Percentiles rank a stretch among this genome's conserved stretches.
Evolutionary conservation across 1,284 basidiomycete genomes (phyloP).

Genomic region (Abortiporus biennis): DNA sequence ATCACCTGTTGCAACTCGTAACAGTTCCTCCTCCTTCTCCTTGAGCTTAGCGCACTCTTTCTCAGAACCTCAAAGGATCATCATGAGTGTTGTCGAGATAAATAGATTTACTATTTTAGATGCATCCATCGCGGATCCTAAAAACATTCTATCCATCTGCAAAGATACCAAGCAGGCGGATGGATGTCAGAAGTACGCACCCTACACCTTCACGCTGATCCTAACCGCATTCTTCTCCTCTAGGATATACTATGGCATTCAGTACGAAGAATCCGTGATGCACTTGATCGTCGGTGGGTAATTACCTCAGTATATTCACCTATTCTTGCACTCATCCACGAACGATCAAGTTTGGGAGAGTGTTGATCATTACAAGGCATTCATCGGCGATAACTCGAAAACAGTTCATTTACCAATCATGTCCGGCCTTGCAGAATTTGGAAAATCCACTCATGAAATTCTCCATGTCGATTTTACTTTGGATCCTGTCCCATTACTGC

Average conservation of each 20-base stretch:
- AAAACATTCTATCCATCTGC: too few species aligned
- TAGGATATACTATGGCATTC: neutral
- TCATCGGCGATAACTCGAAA: neutral
- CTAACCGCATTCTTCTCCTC: too few species aligned
- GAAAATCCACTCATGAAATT: neutral
- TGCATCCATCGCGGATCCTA: too few species aligned
- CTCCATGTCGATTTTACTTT: neutral
- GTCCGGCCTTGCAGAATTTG: neutral
- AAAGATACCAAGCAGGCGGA: too few species aligned
- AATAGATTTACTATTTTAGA: too few species aligned
- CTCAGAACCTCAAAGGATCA: too few species aligned
- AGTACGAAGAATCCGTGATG: neutral
- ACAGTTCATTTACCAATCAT: neutral
- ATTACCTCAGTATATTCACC: neutral
- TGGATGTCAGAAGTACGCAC: too few species aligned
- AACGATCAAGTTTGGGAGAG: neutral
- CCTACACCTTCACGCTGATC: too few species aligned
- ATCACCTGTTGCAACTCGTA: too few species aligned
- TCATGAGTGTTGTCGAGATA: too few species aligned
- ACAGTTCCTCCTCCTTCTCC: too few species aligned
- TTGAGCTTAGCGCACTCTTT: too few species aligned
- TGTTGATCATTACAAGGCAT: neutral
- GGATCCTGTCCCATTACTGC: neutral
- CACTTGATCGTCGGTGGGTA: neutral
- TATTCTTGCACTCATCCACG: neutral